A percentile compares a stretch with the other conserved stretches of the same genome.
phyloP scores from a whole-genome alignment of 768 basidiomycete genomes.

The Chalciporus sphaerocephalus region DNA sequence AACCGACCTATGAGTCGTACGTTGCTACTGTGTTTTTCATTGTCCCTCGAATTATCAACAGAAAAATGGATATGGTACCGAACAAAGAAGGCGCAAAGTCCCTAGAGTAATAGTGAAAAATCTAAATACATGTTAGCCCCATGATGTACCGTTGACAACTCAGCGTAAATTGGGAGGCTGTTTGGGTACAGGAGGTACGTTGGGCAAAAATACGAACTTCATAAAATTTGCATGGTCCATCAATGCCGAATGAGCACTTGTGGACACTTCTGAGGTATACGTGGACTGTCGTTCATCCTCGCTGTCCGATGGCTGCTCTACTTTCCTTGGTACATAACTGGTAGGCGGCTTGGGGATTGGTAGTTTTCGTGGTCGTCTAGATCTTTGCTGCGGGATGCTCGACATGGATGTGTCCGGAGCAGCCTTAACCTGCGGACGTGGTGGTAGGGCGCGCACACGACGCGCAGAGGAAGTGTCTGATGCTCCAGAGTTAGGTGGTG shows the following conservation, averaged over 20 bases:
- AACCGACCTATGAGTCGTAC: too few relatives aligned
- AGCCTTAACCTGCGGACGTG: conserved; percentile 16
- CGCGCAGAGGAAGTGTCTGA: conserved; percentile 14
- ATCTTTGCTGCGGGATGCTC: neutral
- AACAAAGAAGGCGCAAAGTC: neutral
- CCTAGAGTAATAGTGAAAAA: neutral
- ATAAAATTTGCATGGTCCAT: conserved; percentile 30
- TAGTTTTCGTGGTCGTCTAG: neutral
- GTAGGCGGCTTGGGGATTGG: conserved; percentile 4
- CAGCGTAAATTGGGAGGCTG: conserved; percentile 6
- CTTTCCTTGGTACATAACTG: neutral
- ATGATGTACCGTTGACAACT: conserved; percentile 5
- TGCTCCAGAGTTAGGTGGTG: conserved; percentile 4
- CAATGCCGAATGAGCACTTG: conserved; percentile 26
- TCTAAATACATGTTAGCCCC: conserved; percentile 4
- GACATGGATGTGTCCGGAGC: neutral
- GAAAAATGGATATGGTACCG: neutral
- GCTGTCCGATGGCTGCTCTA: conserved; percentile 2
- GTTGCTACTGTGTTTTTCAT: too few relatives aligned
- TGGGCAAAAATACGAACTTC: conserved; percentile 13
- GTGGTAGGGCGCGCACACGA: conserved; percentile 29
- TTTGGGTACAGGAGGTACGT: conserved; percentile 5
- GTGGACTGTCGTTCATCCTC: conserved; percentile 19
- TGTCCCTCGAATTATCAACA: neutral
- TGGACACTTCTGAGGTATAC: conserved; percentile 22